phyloP scores from a whole-genome alignment of 257 asterid genomes.

The Schizonepeta tenuifolia region DNA sequence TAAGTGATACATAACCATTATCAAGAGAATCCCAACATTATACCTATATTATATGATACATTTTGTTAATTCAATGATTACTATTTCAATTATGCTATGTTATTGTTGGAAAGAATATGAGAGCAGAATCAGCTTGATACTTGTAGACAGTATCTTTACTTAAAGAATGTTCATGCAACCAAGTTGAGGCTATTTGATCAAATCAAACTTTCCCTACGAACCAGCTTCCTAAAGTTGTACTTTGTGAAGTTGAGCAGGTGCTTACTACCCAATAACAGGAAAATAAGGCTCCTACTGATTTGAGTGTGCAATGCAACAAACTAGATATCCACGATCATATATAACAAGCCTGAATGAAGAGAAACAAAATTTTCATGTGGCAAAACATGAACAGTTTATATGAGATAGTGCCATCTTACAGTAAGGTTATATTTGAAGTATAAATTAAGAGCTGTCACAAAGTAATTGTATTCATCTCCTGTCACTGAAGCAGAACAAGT shows the following conservation, averaged over 20 bases:
- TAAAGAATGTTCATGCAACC: constrained; percentile 1
- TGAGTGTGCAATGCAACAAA: constrained; percentile 15
- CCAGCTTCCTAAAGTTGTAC: constrained; percentile 3
- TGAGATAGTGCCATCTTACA: constrained; percentile 55
- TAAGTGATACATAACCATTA: too few species aligned
- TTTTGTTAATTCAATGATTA: too few species aligned
- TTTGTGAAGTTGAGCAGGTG: background rate
- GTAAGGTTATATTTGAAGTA: constrained; percentile 86
- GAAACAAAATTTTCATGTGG: constrained; percentile 6
- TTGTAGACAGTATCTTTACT: background rate
- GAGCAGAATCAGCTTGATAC: constrained; percentile 4
- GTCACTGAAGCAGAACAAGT: constrained; percentile 76
- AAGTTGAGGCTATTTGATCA: background rate
- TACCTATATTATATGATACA: too few species aligned
- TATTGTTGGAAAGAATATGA: constrained; percentile 7
- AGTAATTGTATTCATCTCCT: constrained; percentile 79
- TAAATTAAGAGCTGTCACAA: constrained; percentile 68
- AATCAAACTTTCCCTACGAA: background rate
- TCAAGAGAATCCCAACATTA: too few species aligned
- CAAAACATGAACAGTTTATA: constrained; percentile 2
- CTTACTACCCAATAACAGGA: background rate
- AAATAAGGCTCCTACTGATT: background rate
- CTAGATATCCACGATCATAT: background rate
- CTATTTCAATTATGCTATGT: too few species aligned
- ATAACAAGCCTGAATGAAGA: constrained; percentile 26